Evolutionary conservation across 2,329 filamentous ascomycete genomes (phyloP).

Genomic region (Triangularia verruculosa): DNA sequence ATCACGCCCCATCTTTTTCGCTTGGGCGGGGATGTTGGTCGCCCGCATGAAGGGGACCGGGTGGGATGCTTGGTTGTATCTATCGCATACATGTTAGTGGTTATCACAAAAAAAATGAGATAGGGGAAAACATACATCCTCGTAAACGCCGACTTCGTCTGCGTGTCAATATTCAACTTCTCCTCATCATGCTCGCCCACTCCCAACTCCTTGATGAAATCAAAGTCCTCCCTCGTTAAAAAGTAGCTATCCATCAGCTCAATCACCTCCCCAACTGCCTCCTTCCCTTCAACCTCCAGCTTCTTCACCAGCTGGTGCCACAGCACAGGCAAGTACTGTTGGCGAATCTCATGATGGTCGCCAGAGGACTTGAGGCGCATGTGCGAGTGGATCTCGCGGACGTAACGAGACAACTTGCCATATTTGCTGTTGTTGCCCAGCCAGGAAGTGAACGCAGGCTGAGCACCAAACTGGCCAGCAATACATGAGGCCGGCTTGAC

Average conservation of each 20-base stretch:
- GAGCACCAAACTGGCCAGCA: constrained; percentile 71
- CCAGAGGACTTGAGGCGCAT: constrained; percentile 90
- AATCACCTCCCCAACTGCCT: constrained; percentile 78
- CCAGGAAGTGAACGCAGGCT: constrained; percentile 80
- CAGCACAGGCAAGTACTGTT: constrained; percentile 87
- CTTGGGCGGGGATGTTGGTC: constrained; percentile 62
- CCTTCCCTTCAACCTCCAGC: constrained; percentile 75
- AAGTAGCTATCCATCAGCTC: constrained; percentile 97
- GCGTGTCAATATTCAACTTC: constrained; percentile 72
- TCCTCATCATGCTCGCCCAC: constrained; percentile 80
- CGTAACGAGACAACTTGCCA: constrained; percentile 70
- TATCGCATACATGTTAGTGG: constrained; percentile 36
- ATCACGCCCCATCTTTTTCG: constrained; percentile 69
- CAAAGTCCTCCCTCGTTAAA: constrained; percentile 90
- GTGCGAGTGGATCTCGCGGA: constrained; percentile 94
- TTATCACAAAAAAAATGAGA: constrained; percentile 6
- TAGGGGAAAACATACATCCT: constrained; percentile 61
- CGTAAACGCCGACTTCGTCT: constrained; percentile 88
- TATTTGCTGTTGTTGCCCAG: constrained; percentile 92
- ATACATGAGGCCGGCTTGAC: constrained; percentile 87
- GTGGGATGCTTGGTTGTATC: constrained; percentile 82
- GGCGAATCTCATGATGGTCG: constrained; percentile 88
- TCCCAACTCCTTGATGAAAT: constrained; percentile 86
- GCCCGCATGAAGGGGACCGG: constrained; percentile 97
- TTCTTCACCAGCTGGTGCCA: constrained; percentile 78